phyloP scores from a whole-genome alignment of 805 yeast genomes.

The Candida railenensis region DNA sequence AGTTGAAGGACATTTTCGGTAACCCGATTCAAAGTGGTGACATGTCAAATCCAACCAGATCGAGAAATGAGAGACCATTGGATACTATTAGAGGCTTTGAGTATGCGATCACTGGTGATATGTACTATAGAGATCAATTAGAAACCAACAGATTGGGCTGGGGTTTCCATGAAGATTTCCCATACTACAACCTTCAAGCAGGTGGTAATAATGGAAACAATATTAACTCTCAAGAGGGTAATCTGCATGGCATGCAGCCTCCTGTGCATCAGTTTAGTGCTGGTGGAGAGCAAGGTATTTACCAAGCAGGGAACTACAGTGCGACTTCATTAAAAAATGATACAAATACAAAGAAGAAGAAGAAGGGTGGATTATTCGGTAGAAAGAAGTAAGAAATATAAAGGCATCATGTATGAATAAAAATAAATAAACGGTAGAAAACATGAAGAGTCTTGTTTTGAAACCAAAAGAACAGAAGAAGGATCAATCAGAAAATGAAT shows the following conservation, averaged over 20 bases:
- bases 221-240: constrained; percentile 34
- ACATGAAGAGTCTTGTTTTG: too few species aligned
- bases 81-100: constrained; percentile 95
- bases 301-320: constrained; percentile 61
- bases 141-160: constrained; percentile 82
- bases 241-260: constrained; percentile 12
- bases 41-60: constrained; percentile 87
- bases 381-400: constrained; percentile 38
- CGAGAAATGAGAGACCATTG: constrained; percentile 93
- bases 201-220: constrained; percentile 30
- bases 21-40: constrained; percentile 76
- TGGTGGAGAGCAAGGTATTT: constrained; percentile 38
- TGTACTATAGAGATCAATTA: constrained; percentile 71
- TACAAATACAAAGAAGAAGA: constrained; percentile 52
- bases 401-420: background rate
- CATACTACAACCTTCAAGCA: constrained; percentile 39
- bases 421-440: background rate
- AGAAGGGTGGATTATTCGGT: constrained; percentile 72
- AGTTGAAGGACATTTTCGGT: constrained; percentile 83
- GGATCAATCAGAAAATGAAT: too few species aligned
- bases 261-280: constrained; percentile 39
- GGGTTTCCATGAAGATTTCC: constrained; percentile 82
- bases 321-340: constrained; percentile 43
- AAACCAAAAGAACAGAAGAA: too few species aligned
- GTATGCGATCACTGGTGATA: constrained; percentile 90